Conservation (phyloP, 78 protist species). For the Capsaspora owczarzaki region DNA sequence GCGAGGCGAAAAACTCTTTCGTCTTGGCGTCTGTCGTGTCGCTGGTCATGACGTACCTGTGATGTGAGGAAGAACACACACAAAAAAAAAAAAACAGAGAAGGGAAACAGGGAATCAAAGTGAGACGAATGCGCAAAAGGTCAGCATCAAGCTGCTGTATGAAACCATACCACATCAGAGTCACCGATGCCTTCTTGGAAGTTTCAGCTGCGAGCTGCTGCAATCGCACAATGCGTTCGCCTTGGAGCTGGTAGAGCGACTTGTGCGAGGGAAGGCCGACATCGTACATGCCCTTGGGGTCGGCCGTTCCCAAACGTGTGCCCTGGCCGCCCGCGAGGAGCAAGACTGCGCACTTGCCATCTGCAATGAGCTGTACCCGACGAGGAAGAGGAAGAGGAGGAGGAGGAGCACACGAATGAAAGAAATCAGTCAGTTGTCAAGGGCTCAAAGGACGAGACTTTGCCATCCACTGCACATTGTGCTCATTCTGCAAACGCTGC, state of each 20-base stretch:
- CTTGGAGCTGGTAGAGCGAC: slow-evolving; percentile 86
- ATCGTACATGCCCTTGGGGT: slow-evolving; percentile 68
- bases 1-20: slow-evolving; percentile 45
- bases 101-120: too few relatives aligned
- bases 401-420: neutral
- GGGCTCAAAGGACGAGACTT: too few relatives aligned
- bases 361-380: slow-evolving; percentile 1
- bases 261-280: slow-evolving; percentile 82
- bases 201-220: slow-evolving; percentile 42
- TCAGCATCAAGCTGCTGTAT: too few relatives aligned
- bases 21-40: slow-evolving; percentile 69
- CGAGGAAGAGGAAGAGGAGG: neutral
- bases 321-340: neutral
- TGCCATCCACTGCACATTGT: too few relatives aligned
- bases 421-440: too few relatives aligned
- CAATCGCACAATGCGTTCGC: slow-evolving; percentile 67
- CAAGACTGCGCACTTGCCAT: neutral
- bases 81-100: neutral
- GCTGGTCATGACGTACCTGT: slow-evolving; percentile 86
- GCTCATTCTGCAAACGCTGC: too few relatives aligned
- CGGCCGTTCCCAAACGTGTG: neutral
- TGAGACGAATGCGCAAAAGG: too few relatives aligned
- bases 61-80: neutral
- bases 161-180: too few relatives aligned
- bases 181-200: too few relatives aligned